Base-by-base conservation (phyloP, 352 stramenopile species). In the Blastocystis sp. region DNA sequence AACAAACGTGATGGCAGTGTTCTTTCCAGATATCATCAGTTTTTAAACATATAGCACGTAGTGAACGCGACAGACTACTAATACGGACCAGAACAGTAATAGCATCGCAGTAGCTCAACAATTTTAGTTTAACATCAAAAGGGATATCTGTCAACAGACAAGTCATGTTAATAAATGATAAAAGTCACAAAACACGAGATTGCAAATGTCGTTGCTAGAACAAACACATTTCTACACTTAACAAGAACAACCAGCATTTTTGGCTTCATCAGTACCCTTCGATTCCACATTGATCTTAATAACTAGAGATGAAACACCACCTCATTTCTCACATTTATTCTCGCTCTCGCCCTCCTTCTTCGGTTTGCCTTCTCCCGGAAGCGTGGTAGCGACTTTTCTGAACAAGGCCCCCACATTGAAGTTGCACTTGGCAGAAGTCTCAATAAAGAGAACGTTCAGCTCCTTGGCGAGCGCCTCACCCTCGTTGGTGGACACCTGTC, bases 401-500 rank as follows among this genome's bases (percentile, higher is more conserved):
- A 99, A 99, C 37, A 99, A 94, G 82, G 95, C 95, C 92, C 99
- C 99, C 90, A 99, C 98, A 64, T 92, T 92, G 76, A 91, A 91
- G 39, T 93, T 96, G 24, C 95, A 96, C 93, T 99, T 99, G 68
- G 97, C 97, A 91, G 94, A 98, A 45, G 96, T 99, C 92, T 99
- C 97, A 90, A 99, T 99, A 92, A 99, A 99, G 92, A 99, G 96
- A 76, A 99, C 94, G 79, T 96, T 96, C 91, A 99, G 96, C 90
- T 98, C 96, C 90, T 97, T 98, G 41, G 97, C 96, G 81, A 98
- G 97, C 91, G 98, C 96, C 39, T 98, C 95, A 45, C 97, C 97
- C 91, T 99, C 97, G 90, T 99, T 97, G 68, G 97, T 97, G 55
- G 95, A 97, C 8, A 98, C 95, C 91, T 98, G 94, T 66, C 94